phyloP scores from a whole-genome alignment of 106 monocot species.

The Dendrobium chrysotoxum region DNA sequence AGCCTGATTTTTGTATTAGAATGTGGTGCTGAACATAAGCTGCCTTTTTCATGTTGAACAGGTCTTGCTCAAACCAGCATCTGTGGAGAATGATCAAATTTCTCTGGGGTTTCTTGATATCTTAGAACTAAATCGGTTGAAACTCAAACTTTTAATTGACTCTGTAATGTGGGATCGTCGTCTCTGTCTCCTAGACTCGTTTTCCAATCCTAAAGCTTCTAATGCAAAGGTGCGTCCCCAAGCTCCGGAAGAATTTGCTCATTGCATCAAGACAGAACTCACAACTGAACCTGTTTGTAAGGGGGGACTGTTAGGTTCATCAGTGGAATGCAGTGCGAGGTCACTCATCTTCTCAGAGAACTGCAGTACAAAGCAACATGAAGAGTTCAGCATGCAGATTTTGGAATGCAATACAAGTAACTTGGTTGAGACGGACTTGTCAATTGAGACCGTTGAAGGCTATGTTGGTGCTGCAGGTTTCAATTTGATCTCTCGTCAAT shows the following conservation, averaged over 20 bases:
- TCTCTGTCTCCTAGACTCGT: slow-evolving; percentile 45
- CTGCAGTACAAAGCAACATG: slow-evolving; percentile 13
- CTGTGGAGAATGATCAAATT: slow-evolving; percentile 8
- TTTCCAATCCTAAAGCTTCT: slow-evolving; percentile 34
- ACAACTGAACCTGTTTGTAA: slow-evolving; percentile 12
- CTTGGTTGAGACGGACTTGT: slow-evolving; percentile 23
- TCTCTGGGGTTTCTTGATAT: slow-evolving; percentile 31
- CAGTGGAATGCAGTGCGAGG: slow-evolving; percentile 8
- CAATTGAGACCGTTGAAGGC: slow-evolving; percentile 21
- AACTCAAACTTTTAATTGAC: slow-evolving; percentile 55
- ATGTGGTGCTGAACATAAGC: background rate
- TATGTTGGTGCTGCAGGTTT: slow-evolving; percentile 16
- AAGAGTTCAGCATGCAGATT: slow-evolving; percentile 18
- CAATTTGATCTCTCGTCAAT: slow-evolving; percentile 14
- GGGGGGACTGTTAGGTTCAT: slow-evolving; percentile 3
- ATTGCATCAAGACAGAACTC: slow-evolving; percentile 13
- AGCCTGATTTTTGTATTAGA: background rate
- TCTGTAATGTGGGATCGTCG: slow-evolving; percentile 65
- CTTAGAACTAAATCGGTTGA: slow-evolving; percentile 65
- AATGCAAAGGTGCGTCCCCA: slow-evolving; percentile 22
- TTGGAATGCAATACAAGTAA: slow-evolving; percentile 29
- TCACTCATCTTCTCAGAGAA: slow-evolving; percentile 10
- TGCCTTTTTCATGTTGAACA: slow-evolving; percentile 10
- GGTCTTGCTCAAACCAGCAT: slow-evolving; percentile 29
- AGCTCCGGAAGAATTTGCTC: slow-evolving; percentile 12